Percentiles rank a stretch among this genome's conserved stretches.
phyloP scores from a whole-genome alignment of 2,329 filamentous ascomycete species.

The Botrytis pseudocinerea region DNA sequence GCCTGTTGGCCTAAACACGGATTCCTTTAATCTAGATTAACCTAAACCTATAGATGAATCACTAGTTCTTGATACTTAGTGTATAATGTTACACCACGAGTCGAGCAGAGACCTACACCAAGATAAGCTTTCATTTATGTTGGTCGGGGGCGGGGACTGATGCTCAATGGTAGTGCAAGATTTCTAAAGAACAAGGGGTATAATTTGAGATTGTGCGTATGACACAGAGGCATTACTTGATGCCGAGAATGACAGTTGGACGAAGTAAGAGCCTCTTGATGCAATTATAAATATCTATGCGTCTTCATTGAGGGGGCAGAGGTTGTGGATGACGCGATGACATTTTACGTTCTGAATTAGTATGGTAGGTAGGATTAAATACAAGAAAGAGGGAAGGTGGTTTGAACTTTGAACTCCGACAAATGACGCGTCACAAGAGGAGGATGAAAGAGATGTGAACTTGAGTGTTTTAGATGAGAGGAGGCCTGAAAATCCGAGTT shows the following conservation, averaged over 20 bases:
- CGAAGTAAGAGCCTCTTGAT: not conserved
- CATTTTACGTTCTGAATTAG: not conserved
- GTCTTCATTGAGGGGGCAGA: not conserved
- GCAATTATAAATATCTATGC: not conserved
- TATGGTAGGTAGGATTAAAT: not conserved
- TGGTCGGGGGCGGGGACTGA: accelerated
- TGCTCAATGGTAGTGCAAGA: not conserved
- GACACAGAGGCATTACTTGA: not conserved
- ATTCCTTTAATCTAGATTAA: not conserved
- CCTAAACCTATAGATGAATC: too few species aligned
- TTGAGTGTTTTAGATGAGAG: not conserved
- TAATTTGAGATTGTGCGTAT: not conserved
- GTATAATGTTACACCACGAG: not conserved
- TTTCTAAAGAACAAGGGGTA: not conserved
- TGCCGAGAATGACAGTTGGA: not conserved
- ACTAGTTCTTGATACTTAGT: not conserved
- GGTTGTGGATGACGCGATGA: not conserved
- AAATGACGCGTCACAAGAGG: not conserved
- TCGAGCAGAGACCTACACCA: not conserved
- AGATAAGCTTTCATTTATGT: not conserved
- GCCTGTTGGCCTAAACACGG: not conserved
- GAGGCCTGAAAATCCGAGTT: not conserved
- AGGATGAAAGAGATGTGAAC: not conserved
- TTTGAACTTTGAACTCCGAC: not conserved
- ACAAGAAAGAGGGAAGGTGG: not conserved